Conservation (phyloP, 805 yeast genomes). For the Yarrowia sp. region DNA sequence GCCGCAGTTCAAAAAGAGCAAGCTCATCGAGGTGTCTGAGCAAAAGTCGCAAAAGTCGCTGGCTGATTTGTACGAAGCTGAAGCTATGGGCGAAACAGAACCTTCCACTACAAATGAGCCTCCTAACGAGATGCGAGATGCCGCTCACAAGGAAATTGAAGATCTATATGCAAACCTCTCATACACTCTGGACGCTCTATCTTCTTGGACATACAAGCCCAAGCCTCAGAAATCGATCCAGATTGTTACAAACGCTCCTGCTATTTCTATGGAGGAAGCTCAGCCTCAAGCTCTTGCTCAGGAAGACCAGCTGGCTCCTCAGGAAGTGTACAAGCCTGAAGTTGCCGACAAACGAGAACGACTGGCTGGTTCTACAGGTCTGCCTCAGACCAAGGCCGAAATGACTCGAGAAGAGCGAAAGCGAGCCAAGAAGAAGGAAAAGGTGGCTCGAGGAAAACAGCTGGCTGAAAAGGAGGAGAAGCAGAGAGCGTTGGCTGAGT, state of each 20-base stretch:
- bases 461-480: conserved; percentile 41
- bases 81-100: conserved; percentile 46
- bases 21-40: conserved; percentile 68
- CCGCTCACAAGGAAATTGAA: conserved; percentile 75
- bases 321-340: conserved; percentile 68
- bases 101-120: conserved; percentile 47
- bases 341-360: conserved; percentile 51
- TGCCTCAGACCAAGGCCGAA: conserved; percentile 77
- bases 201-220: conserved; percentile 94
- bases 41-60: conserved; percentile 81
- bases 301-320: conserved; percentile 85
- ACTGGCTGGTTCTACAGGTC: conserved; percentile 64
- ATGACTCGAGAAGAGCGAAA: conserved; percentile 80
- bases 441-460: conserved; percentile 70
- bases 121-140: conserved; percentile 60
- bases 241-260: conserved; percentile 76
- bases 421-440: conserved; percentile 79
- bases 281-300: conserved; percentile 82
- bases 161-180: conserved; percentile 60
- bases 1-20: conserved; percentile 52
- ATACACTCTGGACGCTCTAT: conserved; percentile 77
- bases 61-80: conserved; percentile 91
- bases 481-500: conserved; percentile 37
- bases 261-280: conserved; percentile 92
- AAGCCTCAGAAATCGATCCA: conserved; percentile 78